These are phyloP conservation scores for Aurantiochytrium sp. DNA, from an alignment of 108 stramenopile genomes.

Conservation along the genomic window DNA sequence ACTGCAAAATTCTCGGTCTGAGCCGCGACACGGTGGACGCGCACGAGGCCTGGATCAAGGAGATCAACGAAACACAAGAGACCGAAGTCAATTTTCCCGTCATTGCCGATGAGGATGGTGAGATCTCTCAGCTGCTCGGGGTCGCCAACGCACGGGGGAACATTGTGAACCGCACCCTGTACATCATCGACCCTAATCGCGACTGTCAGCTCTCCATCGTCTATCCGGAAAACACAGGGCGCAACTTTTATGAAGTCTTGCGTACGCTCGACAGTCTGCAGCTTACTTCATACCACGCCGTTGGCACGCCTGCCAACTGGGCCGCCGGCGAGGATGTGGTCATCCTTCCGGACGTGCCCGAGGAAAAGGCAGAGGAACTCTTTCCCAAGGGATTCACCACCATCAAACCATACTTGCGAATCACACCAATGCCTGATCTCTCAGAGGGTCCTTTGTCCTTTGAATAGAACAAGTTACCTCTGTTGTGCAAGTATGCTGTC, in stretches of 20 bases:
- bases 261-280: conserved; percentile 63
- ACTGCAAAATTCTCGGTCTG: conserved; percentile 59
- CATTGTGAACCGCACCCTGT: conserved; percentile 65
- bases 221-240: conserved; percentile 70
- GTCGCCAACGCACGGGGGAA: conserved; percentile 47
- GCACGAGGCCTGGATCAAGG: conserved; percentile 65
- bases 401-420: conserved; percentile 16
- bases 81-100: conserved; percentile 67
- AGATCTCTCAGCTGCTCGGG: conserved; percentile 55
- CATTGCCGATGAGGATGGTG: conserved; percentile 66
- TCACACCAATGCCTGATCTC: conserved; percentile 11
- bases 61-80: conserved; percentile 37
- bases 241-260: conserved; percentile 75
- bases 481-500: too few relatives aligned
- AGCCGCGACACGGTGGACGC: conserved; percentile 62
- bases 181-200: conserved; percentile 69
- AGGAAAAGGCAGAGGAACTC: background rate
- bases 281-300: conserved; percentile 49
- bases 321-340: conserved; percentile 33
- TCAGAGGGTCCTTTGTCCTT: background rate
- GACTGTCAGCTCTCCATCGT: conserved; percentile 66
- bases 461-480: background rate
- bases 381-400: conserved; percentile 17
- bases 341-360: background rate
- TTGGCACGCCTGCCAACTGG: conserved; percentile 68